Base-by-base conservation (phyloP, 129 eudicot species). In the Arctium lappa region DNA sequence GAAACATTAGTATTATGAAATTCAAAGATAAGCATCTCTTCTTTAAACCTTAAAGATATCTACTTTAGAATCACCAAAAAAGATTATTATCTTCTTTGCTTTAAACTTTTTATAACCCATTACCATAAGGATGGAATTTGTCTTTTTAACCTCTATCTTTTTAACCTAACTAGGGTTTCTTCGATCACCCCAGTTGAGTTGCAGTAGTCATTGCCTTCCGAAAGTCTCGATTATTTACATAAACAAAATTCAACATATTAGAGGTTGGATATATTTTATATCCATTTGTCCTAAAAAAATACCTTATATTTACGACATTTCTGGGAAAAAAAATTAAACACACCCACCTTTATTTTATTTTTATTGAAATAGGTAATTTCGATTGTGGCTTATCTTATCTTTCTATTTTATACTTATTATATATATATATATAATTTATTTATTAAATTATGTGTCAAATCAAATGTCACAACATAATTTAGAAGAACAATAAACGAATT, bases 41-140 rank as follows among this genome's bases (percentile, higher is more conserved):
- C 88, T 88, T 87, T 88, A 86, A 89, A 82, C 84, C 86, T 73
- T 84, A 81, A 80, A 86, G 88, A 88, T 80, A 83, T 80, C 83
- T 77, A 85, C 93, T 89, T 90, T 89, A 80, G 95, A 87, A 91
- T 89, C 85, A 5, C 62, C 68, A 89, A 86, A 88, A 89, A 89
- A 89, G 90, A 84, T 83, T 72, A 88, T 88, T 90, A 87, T 88
- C 85, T 83, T 75, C 77, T 78, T 83, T 68, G 82, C 90, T 89
- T 89, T 92, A 81, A 88, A 84, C 87, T 84, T 84, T 84, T 80
- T 86, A 72, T 86, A 85, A 76, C 85, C 87, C 84, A 80, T 73
- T 76, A 83, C 86, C 86, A 83, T 83, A 88, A 88, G 92, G 77
- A 85, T 85, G 85, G 86, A 88, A 92, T 87, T 86, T 87, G 95